Percentiles rank a stretch among this genome's conserved stretches.
Conservation (phyloP, 2,329 filamentous ascomycete species). For the Aspergillus caelatus region DNA sequence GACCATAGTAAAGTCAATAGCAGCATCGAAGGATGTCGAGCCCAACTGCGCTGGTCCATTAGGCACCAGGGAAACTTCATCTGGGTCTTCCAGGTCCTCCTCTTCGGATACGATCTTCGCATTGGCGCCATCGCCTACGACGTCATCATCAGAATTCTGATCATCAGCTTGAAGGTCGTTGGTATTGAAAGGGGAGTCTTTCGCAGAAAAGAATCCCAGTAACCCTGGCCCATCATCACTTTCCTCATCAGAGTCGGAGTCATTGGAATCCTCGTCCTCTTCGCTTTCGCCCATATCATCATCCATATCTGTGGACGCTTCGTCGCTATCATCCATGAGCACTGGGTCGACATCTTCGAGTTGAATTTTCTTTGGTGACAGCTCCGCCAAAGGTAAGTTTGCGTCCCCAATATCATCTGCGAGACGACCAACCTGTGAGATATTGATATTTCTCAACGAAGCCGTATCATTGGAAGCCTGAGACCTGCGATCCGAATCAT, state of each 20-base stretch:
- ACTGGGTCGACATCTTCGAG: constrained; percentile 49
- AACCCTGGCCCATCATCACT: constrained; percentile 44
- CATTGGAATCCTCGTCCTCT: constrained; percentile 53
- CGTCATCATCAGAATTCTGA: constrained; percentile 45
- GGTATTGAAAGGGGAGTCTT: constrained; percentile 32
- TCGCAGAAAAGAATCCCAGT: constrained; percentile 52
- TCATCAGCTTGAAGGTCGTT: constrained; percentile 22
- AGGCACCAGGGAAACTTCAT: constrained; percentile 40
- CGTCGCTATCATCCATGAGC: constrained; percentile 50
- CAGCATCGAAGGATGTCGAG: constrained; percentile 29
- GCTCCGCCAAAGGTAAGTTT: constrained; percentile 29
- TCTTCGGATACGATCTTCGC: constrained; percentile 27
- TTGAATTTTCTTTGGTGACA: constrained; percentile 22
- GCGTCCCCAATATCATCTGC: constrained; percentile 25
- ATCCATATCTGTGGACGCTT: constrained; percentile 52
- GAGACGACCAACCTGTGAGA: constrained; percentile 22
- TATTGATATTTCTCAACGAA: constrained; percentile 23
- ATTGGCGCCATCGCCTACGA: constrained; percentile 34
- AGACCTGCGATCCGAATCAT: constrained; percentile 27
- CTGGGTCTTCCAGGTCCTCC: constrained; percentile 33
- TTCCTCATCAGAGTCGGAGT: constrained; percentile 51
- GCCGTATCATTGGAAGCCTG: constrained; percentile 25
- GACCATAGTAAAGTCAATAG: constrained; percentile 30
- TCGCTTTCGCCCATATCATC: constrained; percentile 52
- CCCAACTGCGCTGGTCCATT: constrained; percentile 35